Evolutionary conservation across 768 basidiomycete genomes (phyloP).

Genomic region (Xanthoconium purpureum): DNA sequence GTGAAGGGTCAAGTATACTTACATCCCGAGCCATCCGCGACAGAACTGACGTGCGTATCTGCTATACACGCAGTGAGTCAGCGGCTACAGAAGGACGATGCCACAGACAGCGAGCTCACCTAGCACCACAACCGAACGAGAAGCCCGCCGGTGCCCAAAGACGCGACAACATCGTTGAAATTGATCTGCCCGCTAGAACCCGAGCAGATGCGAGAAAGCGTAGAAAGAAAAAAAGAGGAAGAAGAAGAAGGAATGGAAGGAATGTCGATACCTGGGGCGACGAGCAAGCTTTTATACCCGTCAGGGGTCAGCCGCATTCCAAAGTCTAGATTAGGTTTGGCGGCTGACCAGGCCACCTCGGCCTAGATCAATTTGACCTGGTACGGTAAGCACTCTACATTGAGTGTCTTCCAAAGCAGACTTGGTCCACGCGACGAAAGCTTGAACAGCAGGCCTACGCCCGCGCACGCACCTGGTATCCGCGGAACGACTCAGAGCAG

Average conservation of each 20-base stretch:
- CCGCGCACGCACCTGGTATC: too few relatives aligned
- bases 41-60: too few relatives aligned
- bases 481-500: too few relatives aligned
- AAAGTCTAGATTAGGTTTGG: not conserved
- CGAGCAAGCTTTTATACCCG: not conserved
- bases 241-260: not conserved
- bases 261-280: not conserved
- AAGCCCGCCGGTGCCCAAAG: not conserved
- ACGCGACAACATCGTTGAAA: not conserved
- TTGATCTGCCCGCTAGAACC: not conserved
- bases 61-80: too few relatives aligned
- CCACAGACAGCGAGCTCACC: not conserved
- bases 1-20: not conserved
- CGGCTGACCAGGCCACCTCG: not conserved
- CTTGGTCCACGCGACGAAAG: too few relatives aligned
- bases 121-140: not conserved
- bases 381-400: too few relatives aligned
- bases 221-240: not conserved
- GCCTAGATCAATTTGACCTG: too few relatives aligned
- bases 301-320: slow-evolving; percentile 7
- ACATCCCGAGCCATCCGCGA: not conserved
- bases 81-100: not conserved
- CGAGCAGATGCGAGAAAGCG: not conserved
- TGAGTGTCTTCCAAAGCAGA: too few relatives aligned
- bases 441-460: too few relatives aligned